phyloP scores from a whole-genome alignment of 805 yeast genomes.

The Candida xyloterini region DNA sequence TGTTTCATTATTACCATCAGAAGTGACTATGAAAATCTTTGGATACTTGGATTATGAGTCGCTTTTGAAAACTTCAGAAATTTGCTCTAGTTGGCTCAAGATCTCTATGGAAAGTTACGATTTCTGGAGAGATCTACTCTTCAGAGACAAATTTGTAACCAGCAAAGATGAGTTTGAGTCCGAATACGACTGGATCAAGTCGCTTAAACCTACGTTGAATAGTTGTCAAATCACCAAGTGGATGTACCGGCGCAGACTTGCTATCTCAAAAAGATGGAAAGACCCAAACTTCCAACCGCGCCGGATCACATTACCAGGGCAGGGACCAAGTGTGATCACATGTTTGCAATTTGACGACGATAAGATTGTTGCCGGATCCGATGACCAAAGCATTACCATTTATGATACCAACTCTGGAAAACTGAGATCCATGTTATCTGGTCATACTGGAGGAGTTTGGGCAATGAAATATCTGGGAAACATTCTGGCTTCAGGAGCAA shows the following conservation, averaged over 20 bases:
- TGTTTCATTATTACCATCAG: constrained; percentile 67
- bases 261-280: constrained; percentile 76
- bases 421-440: constrained; percentile 59
- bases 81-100: constrained; percentile 66
- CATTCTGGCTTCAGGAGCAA: constrained; percentile 88
- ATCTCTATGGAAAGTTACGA: constrained; percentile 57
- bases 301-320: constrained; percentile 63
- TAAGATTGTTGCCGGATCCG: constrained; percentile 88
- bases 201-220: constrained; percentile 9
- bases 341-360: constrained; percentile 92
- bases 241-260: constrained; percentile 56
- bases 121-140: constrained; percentile 68
- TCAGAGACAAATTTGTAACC: constrained; percentile 58
- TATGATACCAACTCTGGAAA: constrained; percentile 75
- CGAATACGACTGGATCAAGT: constrained; percentile 21
- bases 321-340: constrained; percentile 81
- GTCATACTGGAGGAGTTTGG: constrained; percentile 99
- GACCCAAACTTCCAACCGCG: constrained; percentile 66
- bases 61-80: constrained; percentile 57
- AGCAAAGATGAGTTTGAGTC: constrained; percentile 41
- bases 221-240: constrained; percentile 23
- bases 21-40: constrained; percentile 65
- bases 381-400: constrained; percentile 76
- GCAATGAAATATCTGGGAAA: constrained; percentile 84
- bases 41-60: constrained; percentile 60